Evolutionary conservation across 768 basidiomycete species (phyloP).

Genomic region (Boletus reticulatus): DNA sequence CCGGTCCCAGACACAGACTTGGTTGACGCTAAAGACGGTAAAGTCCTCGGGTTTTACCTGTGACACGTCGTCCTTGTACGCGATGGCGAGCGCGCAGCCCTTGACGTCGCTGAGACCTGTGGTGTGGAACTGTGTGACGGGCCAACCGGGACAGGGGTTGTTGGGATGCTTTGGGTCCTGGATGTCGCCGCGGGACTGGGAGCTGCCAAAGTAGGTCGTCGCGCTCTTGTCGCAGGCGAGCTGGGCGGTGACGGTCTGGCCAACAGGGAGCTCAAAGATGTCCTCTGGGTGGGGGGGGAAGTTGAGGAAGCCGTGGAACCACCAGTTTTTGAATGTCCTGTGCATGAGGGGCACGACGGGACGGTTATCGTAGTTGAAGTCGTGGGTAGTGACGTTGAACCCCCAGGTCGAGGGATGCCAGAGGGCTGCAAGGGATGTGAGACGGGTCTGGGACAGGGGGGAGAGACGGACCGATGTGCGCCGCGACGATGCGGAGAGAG

Average conservation of each 20-base stretch:
- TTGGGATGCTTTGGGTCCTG: conserved; percentile 47
- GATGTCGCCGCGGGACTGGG: conserved; percentile 48
- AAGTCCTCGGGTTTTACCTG: conserved; percentile 66
- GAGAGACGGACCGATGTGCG: conserved; percentile 12
- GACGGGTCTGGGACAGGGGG: background rate
- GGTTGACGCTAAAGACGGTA: conserved; percentile 71
- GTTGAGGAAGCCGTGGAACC: conserved; percentile 63
- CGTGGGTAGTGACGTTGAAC: conserved; percentile 59
- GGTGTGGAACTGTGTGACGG: conserved; percentile 51
- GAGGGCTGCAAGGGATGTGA: conserved; percentile 34
- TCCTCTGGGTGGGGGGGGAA: conserved; percentile 56
- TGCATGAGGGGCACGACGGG: conserved; percentile 43
- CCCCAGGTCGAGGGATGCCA: conserved; percentile 63
- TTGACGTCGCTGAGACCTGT: conserved; percentile 50
- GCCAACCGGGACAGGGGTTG: conserved; percentile 49
- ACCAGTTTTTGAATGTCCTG: conserved; percentile 45
- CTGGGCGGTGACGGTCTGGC: conserved; percentile 50
- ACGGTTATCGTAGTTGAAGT: conserved; percentile 62
- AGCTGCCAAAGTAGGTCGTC: conserved; percentile 54
- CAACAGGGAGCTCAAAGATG: conserved; percentile 60
- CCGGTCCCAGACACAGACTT: conserved; percentile 70
- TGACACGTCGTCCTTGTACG: conserved; percentile 64
- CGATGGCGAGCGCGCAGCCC: conserved; percentile 70
- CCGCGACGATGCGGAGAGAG: conserved; percentile 4
- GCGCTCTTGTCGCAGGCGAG: conserved; percentile 60